Evolutionary conservation across 192 early-diverging fungal species (phyloP).

Genomic region (Rhizophagus sp.): DNA sequence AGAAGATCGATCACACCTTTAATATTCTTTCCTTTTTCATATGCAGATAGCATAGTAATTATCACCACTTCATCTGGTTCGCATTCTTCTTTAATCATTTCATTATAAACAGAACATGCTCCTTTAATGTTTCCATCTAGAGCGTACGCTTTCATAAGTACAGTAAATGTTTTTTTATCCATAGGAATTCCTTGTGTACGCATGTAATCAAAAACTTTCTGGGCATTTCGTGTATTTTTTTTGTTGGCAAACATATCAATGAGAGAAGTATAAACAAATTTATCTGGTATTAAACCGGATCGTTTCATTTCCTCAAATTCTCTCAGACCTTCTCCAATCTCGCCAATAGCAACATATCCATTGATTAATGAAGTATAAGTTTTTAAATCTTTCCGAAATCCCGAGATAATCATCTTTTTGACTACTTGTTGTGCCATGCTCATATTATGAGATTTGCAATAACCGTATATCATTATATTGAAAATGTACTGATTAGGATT

Average conservation of each 20-base stretch:
- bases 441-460: slow-evolving; percentile 6
- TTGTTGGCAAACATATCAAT: slow-evolving; percentile 24
- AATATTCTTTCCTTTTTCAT: slow-evolving; percentile 2
- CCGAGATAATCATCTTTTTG: neutral
- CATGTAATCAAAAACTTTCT: slow-evolving; percentile 26
- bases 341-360: slow-evolving; percentile 16
- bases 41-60: slow-evolving; percentile 5
- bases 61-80: slow-evolving; percentile 5
- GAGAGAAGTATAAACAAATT: slow-evolving; percentile 22
- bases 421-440: slow-evolving; percentile 4
- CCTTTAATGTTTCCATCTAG: neutral
- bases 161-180: slow-evolving; percentile 23
- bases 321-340: neutral
- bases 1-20: neutral
- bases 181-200: slow-evolving; percentile 6
- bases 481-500: slow-evolving; percentile 24
- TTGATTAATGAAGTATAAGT: slow-evolving; percentile 26
- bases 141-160: slow-evolving; percentile 24
- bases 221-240: slow-evolving; percentile 1
- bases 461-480: slow-evolving; percentile 16
- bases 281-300: neutral
- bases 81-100: slow-evolving; percentile 14
- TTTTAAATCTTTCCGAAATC: slow-evolving; percentile 7
- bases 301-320: slow-evolving; percentile 29
- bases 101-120: neutral